phyloP scores from a whole-genome alignment of 164 flowering plant species.

The Vitis rotundifolia region DNA sequence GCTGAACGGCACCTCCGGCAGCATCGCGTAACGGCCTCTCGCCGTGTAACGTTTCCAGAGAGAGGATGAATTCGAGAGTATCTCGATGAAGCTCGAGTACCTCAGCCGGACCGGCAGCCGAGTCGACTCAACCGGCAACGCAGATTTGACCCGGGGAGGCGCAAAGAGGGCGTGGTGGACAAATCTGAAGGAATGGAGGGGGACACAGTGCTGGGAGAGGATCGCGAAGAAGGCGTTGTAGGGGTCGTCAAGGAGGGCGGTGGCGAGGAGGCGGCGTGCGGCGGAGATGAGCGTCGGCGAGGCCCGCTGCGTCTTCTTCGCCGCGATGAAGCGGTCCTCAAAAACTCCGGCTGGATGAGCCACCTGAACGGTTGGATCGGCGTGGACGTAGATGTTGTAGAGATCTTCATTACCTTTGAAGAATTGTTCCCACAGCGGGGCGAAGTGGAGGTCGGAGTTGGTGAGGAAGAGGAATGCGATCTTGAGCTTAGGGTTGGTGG shows the following conservation, averaged over 20 bases:
- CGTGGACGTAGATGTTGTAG: conserved; percentile 85
- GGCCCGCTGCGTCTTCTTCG: conserved; percentile 70
- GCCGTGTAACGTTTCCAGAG: conserved; percentile 45
- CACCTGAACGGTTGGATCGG: conserved; percentile 63
- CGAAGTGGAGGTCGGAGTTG: conserved; percentile 69
- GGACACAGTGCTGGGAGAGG: conserved; percentile 84
- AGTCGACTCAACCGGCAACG: conserved; percentile 1
- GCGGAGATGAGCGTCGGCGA: conserved; percentile 88
- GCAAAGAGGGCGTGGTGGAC: conserved; percentile 56
- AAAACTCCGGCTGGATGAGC: conserved; percentile 50
- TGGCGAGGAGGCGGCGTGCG: conserved; percentile 79
- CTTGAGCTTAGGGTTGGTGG: conserved; percentile 45
- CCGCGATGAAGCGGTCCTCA: conserved; percentile 44
- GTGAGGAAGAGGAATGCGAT: conserved; percentile 91
- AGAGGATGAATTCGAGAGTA: conserved; percentile 41
- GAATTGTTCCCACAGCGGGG: conserved; percentile 84
- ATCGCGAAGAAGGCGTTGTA: conserved; percentile 73
- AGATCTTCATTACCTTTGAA: conserved; percentile 36
- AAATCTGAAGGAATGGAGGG: conserved; percentile 73
- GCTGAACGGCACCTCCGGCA: conserved; percentile 74
- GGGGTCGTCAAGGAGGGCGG: conserved; percentile 81
- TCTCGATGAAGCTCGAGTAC: conserved; percentile 68
- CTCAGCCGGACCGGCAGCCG: conserved; percentile 16
- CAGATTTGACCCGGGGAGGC: conserved; percentile 18
- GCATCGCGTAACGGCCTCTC: conserved; percentile 68